A percentile compares a stretch with the other conserved stretches of the same genome.
Conservation (phyloP, 345 rosid species). For the Odontarrhena argentea region DNA sequence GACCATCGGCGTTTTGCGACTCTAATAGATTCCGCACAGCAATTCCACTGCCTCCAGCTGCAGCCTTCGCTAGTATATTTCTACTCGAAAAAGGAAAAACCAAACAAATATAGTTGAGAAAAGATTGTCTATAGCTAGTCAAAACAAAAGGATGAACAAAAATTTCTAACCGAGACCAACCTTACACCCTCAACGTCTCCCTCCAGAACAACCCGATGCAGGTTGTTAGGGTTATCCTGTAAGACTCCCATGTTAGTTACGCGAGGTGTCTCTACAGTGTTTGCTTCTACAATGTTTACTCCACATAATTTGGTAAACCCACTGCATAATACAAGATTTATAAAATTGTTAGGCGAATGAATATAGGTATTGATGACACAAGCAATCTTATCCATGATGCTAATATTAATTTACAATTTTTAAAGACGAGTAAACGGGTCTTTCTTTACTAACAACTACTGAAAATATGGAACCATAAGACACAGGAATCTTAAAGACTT, state of each 20-base stretch:
- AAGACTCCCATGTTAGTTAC: constrained; percentile 53
- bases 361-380: constrained; percentile 11
- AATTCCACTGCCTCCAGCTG: constrained; percentile 54
- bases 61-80: constrained; percentile 75
- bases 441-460: constrained; percentile 23
- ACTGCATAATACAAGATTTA: constrained; percentile 45
- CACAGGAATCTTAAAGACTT: constrained; percentile 19
- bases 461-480: constrained; percentile 4
- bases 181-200: constrained; percentile 81
- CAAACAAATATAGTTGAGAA: constrained; percentile 20
- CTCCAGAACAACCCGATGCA: constrained; percentile 75
- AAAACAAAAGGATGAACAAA: constrained; percentile 20
- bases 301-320: constrained; percentile 54
- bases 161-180: constrained; percentile 49
- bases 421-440: constrained; percentile 6
- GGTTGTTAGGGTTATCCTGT: constrained; percentile 58
- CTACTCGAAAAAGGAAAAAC: constrained; percentile 47
- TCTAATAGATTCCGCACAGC: constrained; percentile 63
- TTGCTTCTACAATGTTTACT: constrained; percentile 58
- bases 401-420: neutral
- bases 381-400: constrained; percentile 2
- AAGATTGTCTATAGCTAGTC: constrained; percentile 29
- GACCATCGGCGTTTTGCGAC: constrained; percentile 92
- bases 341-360: constrained; percentile 20
- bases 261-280: constrained; percentile 53